These are phyloP conservation scores for Hyaloraphidium curvatum DNA, from an alignment of 192 early-diverging fungal species.

Conservation along the genomic window DNA sequence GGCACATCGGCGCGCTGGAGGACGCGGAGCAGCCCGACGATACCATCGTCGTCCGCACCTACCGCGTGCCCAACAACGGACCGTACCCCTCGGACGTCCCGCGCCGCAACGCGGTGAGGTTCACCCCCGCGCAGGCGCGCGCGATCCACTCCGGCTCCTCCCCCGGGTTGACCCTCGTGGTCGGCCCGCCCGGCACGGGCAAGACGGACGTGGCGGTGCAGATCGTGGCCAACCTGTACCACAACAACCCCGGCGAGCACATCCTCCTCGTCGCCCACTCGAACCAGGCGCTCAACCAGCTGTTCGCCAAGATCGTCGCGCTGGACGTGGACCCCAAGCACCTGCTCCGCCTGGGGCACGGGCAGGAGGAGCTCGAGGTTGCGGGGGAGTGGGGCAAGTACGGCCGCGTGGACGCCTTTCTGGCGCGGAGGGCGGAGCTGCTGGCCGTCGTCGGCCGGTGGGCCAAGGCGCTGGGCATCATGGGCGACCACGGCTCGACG, in stretches of 20 bases:
- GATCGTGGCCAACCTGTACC: conserved; percentile 86
- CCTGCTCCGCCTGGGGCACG: conserved; percentile 84
- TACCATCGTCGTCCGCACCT: conserved; percentile 34
- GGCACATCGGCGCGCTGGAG: neutral
- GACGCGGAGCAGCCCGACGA: conserved; percentile 16
- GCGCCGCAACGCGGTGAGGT: conserved; percentile 51
- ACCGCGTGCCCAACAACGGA: conserved; percentile 42
- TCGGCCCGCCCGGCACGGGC: conserved; percentile 96
- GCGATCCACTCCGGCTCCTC: conserved; percentile 73
- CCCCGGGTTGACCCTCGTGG: conserved; percentile 76
- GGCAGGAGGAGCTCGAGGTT: conserved; percentile 71
- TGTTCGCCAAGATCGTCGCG: conserved; percentile 88
- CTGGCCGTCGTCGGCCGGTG: conserved; percentile 58
- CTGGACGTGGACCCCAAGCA: conserved; percentile 87
- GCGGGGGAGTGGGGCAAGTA: conserved; percentile 70
- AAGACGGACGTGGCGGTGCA: conserved; percentile 98
- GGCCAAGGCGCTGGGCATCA: conserved; percentile 50
- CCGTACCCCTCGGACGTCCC: conserved; percentile 53
- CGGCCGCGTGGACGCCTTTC: conserved; percentile 80
- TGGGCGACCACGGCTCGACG: conserved; percentile 71
- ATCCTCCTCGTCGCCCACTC: conserved; percentile 87
- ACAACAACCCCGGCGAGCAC: conserved; percentile 71
- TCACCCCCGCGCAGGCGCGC: conserved; percentile 67
- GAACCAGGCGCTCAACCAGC: conserved; percentile 96
- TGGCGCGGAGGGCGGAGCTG: conserved; percentile 57